These are phyloP conservation scores for Yarrowia galli DNA, from an alignment of 1,139 yeast species.

Conservation along the genomic window DNA sequence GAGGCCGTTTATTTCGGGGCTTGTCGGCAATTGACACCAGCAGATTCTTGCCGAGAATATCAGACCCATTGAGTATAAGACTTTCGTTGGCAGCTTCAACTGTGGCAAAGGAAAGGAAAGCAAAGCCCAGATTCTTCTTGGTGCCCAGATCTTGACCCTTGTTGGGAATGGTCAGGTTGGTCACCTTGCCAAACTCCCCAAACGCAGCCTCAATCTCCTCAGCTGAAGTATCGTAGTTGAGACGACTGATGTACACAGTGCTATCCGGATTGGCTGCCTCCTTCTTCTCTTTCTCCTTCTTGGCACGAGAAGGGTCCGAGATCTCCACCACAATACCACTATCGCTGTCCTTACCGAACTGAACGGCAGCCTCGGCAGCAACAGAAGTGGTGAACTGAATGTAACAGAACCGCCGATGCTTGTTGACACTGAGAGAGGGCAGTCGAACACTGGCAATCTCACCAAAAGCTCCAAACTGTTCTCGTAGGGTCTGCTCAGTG, in stretches of 20 bases:
- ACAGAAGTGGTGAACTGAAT: constrained; percentile 61
- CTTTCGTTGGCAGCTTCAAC: constrained; percentile 26
- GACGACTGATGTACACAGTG: constrained; percentile 25
- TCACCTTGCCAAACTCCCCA: constrained; percentile 26
- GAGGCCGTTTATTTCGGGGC: constrained; percentile 20
- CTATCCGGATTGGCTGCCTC: constrained; percentile 13
- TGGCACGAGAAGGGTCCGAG: constrained; percentile 41
- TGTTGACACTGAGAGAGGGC: constrained; percentile 67
- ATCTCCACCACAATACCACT: constrained; percentile 44
- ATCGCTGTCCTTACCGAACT: constrained; percentile 54
- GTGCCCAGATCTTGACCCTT: constrained; percentile 38
- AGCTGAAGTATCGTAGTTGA: constrained; percentile 25
- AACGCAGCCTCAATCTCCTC: constrained; percentile 22
- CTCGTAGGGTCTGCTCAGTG: constrained; percentile 56
- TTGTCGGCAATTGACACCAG: constrained; percentile 33
- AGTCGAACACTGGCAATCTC: constrained; percentile 63
- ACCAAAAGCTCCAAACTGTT: constrained; percentile 51
- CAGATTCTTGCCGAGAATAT: constrained; percentile 16
- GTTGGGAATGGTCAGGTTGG: constrained; percentile 31
- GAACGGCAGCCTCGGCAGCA: constrained; percentile 60
- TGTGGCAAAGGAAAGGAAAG: constrained; percentile 17
- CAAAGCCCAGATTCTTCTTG: constrained; percentile 36
- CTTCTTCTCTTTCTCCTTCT: constrained; percentile 19
- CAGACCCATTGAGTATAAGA: constrained; percentile 21
- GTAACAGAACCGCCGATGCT: constrained; percentile 76